A percentile compares a stretch with the other conserved stretches of the same genome.
phyloP scores from a whole-genome alignment of 2,329 filamentous ascomycete species.

The Aspergillus hortae region DNA sequence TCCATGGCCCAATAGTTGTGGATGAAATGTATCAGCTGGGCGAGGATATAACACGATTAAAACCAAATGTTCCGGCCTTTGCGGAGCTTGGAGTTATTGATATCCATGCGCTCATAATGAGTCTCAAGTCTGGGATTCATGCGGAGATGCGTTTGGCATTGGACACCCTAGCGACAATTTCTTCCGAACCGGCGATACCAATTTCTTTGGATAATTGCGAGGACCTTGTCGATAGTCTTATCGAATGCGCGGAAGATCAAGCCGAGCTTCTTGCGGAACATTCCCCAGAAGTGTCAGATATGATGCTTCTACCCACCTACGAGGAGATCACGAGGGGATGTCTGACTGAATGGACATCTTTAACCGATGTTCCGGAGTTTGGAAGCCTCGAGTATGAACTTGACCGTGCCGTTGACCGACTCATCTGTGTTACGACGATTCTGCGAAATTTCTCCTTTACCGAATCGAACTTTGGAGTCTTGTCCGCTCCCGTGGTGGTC shows the following conservation, averaged over 20 bases:
- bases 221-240: slow-evolving; percentile 79
- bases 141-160: slow-evolving; percentile 86
- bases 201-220: slow-evolving; percentile 73
- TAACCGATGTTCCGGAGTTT: slow-evolving; percentile 70
- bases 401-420: slow-evolving; percentile 77
- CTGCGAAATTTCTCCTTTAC: slow-evolving; percentile 88
- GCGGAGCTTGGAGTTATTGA: slow-evolving; percentile 84
- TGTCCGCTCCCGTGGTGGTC: slow-evolving; percentile 74
- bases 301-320: slow-evolving; percentile 76
- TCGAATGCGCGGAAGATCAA: slow-evolving; percentile 90
- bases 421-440: slow-evolving; percentile 89
- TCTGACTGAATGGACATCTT: slow-evolving; percentile 65
- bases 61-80: slow-evolving; percentile 70
- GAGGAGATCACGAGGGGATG: slow-evolving; percentile 83
- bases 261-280: slow-evolving; percentile 80
- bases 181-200: slow-evolving; percentile 60
- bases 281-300: slow-evolving; percentile 80
- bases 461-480: slow-evolving; percentile 68
- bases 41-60: slow-evolving; percentile 62
- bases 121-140: slow-evolving; percentile 83
- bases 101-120: slow-evolving; percentile 82
- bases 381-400: slow-evolving; percentile 76
- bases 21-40: slow-evolving; percentile 62
- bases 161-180: slow-evolving; percentile 74
- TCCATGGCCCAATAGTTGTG: slow-evolving; percentile 71